A percentile compares a stretch with the other conserved stretches of the same genome.
phyloP scores from a whole-genome alignment of 306 rosid species.

The Crataegus laevigata region DNA sequence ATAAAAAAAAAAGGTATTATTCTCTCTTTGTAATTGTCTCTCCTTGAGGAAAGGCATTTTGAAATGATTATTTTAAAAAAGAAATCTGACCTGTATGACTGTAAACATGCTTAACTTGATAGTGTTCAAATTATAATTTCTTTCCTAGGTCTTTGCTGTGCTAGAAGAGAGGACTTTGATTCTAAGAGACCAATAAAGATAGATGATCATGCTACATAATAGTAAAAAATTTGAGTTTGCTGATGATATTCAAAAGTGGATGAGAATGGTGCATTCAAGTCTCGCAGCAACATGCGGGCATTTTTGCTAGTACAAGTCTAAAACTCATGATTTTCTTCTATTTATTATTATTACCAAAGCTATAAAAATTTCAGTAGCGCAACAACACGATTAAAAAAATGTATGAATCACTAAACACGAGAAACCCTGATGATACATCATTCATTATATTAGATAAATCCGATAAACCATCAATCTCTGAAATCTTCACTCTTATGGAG shows the following conservation, averaged over 20 bases:
- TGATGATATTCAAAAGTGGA: neutral
- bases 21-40: too few species aligned
- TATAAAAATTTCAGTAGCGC: neutral
- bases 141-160: constrained; percentile 1
- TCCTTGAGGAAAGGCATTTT: too few species aligned
- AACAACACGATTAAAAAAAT: neutral
- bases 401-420: too few species aligned
- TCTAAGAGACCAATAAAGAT: neutral
- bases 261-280: too few species aligned
- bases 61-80: too few species aligned
- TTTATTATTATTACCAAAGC: neutral
- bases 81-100: too few species aligned
- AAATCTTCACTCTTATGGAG: neutral
- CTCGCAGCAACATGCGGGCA: too few species aligned
- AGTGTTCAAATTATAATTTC: neutral
- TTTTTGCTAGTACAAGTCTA: too few species aligned
- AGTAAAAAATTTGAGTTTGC: neutral
- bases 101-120: too few species aligned
- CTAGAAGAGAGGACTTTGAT: neutral
- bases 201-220: neutral
- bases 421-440: too few species aligned
- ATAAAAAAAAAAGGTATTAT: neutral
- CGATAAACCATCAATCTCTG: too few species aligned
- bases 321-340: neutral
- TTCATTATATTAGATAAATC: too few species aligned